Evolutionary conservation across 768 basidiomycete species (phyloP).

Genomic region (Agrocybe pediades): DNA sequence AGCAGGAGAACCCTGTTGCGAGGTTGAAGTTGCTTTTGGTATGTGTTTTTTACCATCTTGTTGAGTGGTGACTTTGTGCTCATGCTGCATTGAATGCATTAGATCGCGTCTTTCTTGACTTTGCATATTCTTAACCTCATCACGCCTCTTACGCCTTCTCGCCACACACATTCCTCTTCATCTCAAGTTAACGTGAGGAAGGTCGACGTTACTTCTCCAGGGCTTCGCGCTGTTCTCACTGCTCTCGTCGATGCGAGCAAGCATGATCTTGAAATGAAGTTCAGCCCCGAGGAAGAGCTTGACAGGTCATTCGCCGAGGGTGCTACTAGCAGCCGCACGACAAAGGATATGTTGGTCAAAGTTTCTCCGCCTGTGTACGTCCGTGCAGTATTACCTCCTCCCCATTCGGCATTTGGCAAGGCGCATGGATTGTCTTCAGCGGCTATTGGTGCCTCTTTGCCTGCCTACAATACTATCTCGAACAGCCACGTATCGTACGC

Average conservation of each 20-base stretch:
- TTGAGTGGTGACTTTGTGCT: background rate
- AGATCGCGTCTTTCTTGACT: conserved; percentile 89
- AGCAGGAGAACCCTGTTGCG: conserved; percentile 79
- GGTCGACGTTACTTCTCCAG: conserved; percentile 71
- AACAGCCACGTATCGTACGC: background rate
- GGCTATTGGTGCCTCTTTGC: background rate
- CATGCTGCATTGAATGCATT: conserved; percentile 1
- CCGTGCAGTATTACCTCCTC: conserved; percentile 27
- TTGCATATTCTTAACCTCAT: conserved; percentile 92
- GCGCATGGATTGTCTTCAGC: background rate
- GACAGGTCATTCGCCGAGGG: conserved; percentile 5
- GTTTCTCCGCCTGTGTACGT: conserved; percentile 24
- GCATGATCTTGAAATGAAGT: background rate
- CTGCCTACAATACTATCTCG: conserved; percentile 19
- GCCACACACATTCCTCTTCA: conserved; percentile 33
- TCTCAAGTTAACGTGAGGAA: conserved; percentile 39
- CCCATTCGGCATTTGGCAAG: conserved; percentile 5
- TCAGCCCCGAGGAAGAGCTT: conserved; percentile 17
- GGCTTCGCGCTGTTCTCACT: conserved; percentile 58
- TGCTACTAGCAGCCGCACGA: conserved; percentile 2
- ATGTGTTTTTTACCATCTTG: conserved; percentile 24
- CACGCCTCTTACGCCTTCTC: conserved; percentile 78
- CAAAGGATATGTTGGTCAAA: conserved; percentile 23
- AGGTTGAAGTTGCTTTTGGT: conserved; percentile 88
- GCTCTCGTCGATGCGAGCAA: conserved; percentile 46